phyloP scores from a whole-genome alignment of 352 stramenopile species.

The Phytophthora podocarpi region DNA sequence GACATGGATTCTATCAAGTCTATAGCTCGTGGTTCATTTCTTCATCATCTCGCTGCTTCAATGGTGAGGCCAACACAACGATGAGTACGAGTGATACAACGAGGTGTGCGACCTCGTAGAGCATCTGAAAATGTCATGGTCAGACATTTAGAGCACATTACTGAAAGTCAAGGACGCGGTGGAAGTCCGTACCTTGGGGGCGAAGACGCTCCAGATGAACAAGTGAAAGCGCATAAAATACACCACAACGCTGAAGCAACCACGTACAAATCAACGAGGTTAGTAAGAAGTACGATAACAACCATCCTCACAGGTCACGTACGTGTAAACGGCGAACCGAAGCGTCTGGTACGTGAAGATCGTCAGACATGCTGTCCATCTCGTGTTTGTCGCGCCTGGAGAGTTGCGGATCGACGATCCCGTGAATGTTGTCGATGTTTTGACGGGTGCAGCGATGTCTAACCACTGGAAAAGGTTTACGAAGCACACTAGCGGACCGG shows the following conservation, averaged over 20 bases:
- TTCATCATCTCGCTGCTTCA: background rate
- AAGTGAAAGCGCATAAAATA: constrained; percentile 91
- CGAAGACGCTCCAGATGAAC: constrained; percentile 93
- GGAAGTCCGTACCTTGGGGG: constrained; percentile 72
- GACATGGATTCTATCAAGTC: constrained; percentile 7
- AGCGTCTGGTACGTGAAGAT: constrained; percentile 65
- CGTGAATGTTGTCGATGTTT: constrained; percentile 1
- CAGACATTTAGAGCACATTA: constrained; percentile 5
- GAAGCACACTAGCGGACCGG: constrained; percentile 72
- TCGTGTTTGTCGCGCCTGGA: background rate
- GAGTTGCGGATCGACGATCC: background rate
- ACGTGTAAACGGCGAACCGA: constrained; percentile 74
- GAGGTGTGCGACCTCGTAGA: constrained; percentile 76
- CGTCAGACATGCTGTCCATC: constrained; percentile 22
- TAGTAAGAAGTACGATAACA: constrained; percentile 1
- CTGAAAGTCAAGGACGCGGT: background rate
- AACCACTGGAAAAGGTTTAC: constrained; percentile 54
- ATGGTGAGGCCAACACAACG: constrained; percentile 11
- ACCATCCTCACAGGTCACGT: constrained; percentile 15
- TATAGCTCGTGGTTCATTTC: constrained; percentile 1
- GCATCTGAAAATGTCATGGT: constrained; percentile 47
- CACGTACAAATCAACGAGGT: constrained; percentile 4
- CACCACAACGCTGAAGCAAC: constrained; percentile 62
- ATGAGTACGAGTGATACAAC: constrained; percentile 38
- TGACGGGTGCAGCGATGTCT: background rate